These are phyloP conservation scores for Anethum foeniculum DNA, from an alignment of 140 eudicot genomes.

Conservation along the genomic window DNA sequence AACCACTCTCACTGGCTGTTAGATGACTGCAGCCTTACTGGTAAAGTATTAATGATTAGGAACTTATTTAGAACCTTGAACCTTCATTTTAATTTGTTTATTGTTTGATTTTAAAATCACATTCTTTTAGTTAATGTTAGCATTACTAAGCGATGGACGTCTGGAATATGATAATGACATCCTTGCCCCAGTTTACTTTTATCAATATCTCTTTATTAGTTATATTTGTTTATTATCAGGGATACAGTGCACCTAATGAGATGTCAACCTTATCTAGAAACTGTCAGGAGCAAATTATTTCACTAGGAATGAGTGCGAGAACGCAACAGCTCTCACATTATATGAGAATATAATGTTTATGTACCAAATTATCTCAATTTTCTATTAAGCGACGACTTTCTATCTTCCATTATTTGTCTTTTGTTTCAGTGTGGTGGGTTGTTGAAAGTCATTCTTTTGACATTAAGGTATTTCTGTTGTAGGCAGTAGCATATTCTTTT, in stretches of 20 bases:
- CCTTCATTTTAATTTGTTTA: background rate
- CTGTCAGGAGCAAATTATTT: background rate
- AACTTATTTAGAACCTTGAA: background rate
- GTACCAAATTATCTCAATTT: background rate
- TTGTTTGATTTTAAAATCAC: background rate
- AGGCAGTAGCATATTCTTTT: background rate
- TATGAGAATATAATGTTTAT: background rate
- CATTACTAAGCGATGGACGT: background rate
- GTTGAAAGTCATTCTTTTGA: background rate
- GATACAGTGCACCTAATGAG: background rate
- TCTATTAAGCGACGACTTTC: background rate
- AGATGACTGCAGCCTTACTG: background rate
- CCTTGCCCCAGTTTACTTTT: background rate
- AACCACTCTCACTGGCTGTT: background rate
- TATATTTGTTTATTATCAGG: background rate
- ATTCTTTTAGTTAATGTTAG: background rate
- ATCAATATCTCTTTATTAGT: background rate
- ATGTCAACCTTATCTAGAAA: background rate
- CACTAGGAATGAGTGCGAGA: background rate
- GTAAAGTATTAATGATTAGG: background rate
- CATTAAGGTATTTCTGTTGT: background rate
- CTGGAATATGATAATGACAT: background rate
- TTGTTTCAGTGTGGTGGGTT: background rate
- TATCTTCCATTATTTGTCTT: conserved; percentile 1
- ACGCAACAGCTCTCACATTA: background rate